Conservation (phyloP, 768 basidiomycete genomes). For the Flagelloscypha sp. region DNA sequence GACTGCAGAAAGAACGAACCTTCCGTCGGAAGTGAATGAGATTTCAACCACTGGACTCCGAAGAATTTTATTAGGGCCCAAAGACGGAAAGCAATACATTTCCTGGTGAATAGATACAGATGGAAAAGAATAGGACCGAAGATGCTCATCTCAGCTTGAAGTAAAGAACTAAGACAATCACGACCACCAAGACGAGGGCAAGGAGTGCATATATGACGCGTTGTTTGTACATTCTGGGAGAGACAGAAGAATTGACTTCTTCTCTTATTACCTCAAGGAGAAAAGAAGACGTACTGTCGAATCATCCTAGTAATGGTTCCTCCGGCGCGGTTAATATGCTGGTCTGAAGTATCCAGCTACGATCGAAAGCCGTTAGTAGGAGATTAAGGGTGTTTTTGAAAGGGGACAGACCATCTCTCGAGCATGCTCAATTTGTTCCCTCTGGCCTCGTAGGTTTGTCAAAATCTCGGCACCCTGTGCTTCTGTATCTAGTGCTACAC, state of each 20-base stretch:
- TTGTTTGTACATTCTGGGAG: slow-evolving; percentile 81
- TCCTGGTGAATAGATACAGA: no score
- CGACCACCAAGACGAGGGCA: slow-evolving; percentile 65
- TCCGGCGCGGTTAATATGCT: slow-evolving; percentile 76
- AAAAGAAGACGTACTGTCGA: slow-evolving; percentile 51
- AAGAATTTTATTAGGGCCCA: no score
- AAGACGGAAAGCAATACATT: no score
- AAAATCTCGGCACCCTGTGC: slow-evolving; percentile 86
- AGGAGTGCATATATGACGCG: slow-evolving; percentile 72
- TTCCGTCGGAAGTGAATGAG: no score
- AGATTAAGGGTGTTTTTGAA: not conserved
- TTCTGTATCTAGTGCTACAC: slow-evolving; percentile 90
- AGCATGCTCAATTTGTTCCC: slow-evolving; percentile 87
- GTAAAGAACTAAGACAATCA: slow-evolving; percentile 70
- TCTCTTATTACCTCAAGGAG: not conserved
- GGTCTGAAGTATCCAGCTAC: slow-evolving; percentile 75
- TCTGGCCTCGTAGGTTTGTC: slow-evolving; percentile 66
- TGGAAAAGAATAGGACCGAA: no score
- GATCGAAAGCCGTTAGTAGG: not conserved
- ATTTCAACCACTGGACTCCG: no score
- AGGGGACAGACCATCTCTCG: slow-evolving; percentile 59
- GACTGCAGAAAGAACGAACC: no score
- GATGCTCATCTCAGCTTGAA: no score
- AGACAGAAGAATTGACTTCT: slow-evolving; percentile 1
- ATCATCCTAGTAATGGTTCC: slow-evolving; percentile 93